These are phyloP conservation scores for Elsinoe ampelina DNA, from an alignment of 2,329 filamentous ascomycete species.

Conservation along the genomic window DNA sequence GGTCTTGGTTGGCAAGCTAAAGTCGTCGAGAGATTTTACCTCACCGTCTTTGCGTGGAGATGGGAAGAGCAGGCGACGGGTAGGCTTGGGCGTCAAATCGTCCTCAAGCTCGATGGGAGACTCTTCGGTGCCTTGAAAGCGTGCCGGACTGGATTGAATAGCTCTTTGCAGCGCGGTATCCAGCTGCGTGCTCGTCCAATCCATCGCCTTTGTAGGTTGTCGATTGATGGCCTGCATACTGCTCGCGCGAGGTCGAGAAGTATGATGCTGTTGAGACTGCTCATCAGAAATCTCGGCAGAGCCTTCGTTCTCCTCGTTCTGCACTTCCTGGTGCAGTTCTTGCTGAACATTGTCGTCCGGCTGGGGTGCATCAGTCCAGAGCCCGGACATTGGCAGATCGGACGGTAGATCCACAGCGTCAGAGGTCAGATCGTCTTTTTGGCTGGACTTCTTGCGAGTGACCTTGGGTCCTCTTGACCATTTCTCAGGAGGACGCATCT, in stretches of 20 bases:
- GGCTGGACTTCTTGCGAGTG: slow-evolving; percentile 26
- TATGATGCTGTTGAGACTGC: slow-evolving; percentile 16
- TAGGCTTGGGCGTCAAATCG: slow-evolving; percentile 50
- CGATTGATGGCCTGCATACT: slow-evolving; percentile 38
- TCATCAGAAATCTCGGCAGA: slow-evolving; percentile 18
- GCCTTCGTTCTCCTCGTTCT: slow-evolving; percentile 11
- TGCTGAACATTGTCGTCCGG: slow-evolving; percentile 13
- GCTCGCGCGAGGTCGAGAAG: slow-evolving; percentile 38
- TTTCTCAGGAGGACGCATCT: slow-evolving; percentile 70
- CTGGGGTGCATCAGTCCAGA: slow-evolving; percentile 16
- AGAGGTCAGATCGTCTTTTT: slow-evolving; percentile 15
- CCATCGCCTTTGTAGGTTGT: slow-evolving; percentile 24
- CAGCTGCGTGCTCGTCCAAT: slow-evolving; percentile 17
- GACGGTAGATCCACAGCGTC: slow-evolving; percentile 13
- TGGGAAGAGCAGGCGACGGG: slow-evolving; percentile 65
- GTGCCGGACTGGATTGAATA: slow-evolving; percentile 53
- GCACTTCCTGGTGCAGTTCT: neutral
- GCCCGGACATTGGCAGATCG: slow-evolving; percentile 14
- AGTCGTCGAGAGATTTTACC: slow-evolving; percentile 52
- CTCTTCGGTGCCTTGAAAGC: slow-evolving; percentile 39
- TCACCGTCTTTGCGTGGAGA: slow-evolving; percentile 60
- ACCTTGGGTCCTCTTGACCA: slow-evolving; percentile 46
- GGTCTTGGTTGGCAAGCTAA: slow-evolving; percentile 20
- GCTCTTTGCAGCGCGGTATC: slow-evolving; percentile 40
- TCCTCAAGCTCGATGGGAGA: slow-evolving; percentile 41